These are phyloP conservation scores for Aspergillus sp. DNA, from an alignment of 2,329 filamentous ascomycete species.

Conservation along the genomic window DNA sequence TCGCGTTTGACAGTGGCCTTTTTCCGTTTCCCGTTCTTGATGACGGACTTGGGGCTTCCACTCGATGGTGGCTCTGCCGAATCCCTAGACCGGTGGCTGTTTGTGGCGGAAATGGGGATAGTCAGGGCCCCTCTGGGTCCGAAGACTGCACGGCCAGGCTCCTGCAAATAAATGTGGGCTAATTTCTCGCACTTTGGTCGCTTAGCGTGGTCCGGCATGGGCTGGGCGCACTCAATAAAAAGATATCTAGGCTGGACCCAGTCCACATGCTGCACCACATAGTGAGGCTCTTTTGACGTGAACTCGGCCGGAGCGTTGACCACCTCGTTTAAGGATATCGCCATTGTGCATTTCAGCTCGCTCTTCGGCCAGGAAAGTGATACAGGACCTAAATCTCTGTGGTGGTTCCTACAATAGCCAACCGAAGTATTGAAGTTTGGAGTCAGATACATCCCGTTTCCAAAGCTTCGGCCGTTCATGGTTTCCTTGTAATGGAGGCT, in stretches of 20 bases:
- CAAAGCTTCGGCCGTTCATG: conserved; percentile 67
- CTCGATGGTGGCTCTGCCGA: neutral
- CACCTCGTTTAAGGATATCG: conserved; percentile 79
- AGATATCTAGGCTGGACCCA: conserved; percentile 92
- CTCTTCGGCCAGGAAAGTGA: conserved; percentile 64
- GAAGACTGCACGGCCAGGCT: conserved; percentile 36
- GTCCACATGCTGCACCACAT: conserved; percentile 72
- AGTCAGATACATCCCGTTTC: conserved; percentile 82
- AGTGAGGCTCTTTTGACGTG: conserved; percentile 55
- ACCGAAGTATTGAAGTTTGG: conserved; percentile 57
- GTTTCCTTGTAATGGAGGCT: conserved; percentile 71
- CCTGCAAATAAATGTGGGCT: conserved; percentile 35
- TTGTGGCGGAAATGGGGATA: conserved; percentile 55
- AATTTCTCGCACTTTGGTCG: neutral
- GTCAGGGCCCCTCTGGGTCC: conserved; percentile 43
- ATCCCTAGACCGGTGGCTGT: conserved; percentile 35
- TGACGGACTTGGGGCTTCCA: neutral
- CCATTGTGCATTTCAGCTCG: conserved; percentile 56
- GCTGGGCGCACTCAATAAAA: conserved; percentile 54
- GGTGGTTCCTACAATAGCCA: conserved; percentile 44
- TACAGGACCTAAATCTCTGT: neutral
- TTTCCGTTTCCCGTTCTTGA: neutral
- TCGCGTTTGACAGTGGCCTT: neutral
- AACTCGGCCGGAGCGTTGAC: conserved; percentile 71
- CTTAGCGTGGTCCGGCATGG: neutral